phyloP scores from a whole-genome alignment of 345 rosid species.

The Salix caprea region DNA sequence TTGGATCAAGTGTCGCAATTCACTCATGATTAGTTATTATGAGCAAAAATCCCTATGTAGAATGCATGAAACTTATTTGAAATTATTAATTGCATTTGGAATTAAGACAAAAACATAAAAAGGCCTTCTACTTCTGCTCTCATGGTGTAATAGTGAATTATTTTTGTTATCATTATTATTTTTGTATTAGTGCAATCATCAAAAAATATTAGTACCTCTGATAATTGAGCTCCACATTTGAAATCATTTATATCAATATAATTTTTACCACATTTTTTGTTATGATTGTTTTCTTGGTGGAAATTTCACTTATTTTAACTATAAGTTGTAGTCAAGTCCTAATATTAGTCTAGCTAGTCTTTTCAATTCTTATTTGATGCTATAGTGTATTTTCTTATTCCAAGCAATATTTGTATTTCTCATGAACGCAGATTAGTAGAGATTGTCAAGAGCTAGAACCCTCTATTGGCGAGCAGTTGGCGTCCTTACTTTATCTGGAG shows the following conservation, averaged over 20 bases:
- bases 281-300: background rate
- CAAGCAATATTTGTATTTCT: slow-evolving; percentile 18
- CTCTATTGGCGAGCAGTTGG: slow-evolving; percentile 90
- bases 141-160: background rate
- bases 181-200: background rate
- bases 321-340: background rate
- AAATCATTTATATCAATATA: background rate
- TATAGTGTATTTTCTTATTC: background rate
- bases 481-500: slow-evolving; percentile 85
- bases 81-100: too few relatives aligned
- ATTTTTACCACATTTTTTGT: background rate
- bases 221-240: background rate
- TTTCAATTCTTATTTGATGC: background rate
- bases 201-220: background rate
- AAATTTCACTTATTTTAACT: background rate
- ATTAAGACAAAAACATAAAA: too few relatives aligned
- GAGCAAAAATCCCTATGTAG: too few relatives aligned
- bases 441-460: slow-evolving; percentile 98
- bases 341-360: background rate
- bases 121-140: background rate
- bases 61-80: too few relatives aligned
- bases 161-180: background rate
- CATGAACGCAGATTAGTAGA: slow-evolving; percentile 77
- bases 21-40: too few relatives aligned
- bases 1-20: too few relatives aligned